A percentile compares a stretch with the other conserved stretches of the same genome.
Conservation (phyloP, 805 yeast genomes). For the Cyberlindnera saturnus region DNA sequence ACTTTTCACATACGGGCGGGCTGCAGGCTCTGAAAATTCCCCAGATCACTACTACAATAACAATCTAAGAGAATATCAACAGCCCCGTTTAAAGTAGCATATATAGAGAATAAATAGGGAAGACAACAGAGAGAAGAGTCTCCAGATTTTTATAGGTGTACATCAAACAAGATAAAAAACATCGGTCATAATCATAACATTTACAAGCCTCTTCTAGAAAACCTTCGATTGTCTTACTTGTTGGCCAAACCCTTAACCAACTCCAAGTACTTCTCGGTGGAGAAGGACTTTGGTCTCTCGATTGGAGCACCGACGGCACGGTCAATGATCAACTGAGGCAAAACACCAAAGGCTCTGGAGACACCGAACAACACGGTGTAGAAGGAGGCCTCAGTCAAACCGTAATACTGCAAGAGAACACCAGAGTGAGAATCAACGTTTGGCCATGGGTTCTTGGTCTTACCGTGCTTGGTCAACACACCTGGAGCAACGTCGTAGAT, state of each 20-base stretch:
- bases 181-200: conserved; percentile 4
- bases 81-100: neutral
- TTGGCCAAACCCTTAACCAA: conserved; percentile 47
- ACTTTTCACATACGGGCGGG: too few relatives aligned
- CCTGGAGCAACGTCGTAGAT: conserved; percentile 80
- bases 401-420: conserved; percentile 79
- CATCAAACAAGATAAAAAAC: neutral
- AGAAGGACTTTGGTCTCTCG: conserved; percentile 90
- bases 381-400: conserved; percentile 74
- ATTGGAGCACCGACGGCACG: conserved; percentile 78
- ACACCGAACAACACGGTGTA: conserved; percentile 86
- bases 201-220: neutral
- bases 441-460: conserved; percentile 93
- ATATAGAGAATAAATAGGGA: too few relatives aligned
- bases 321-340: conserved; percentile 80
- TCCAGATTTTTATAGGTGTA: too few relatives aligned
- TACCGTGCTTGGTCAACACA: conserved; percentile 77
- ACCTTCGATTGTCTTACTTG: conserved; percentile 10
- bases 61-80: neutral
- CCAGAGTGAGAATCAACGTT: conserved; percentile 88
- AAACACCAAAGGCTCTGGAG: conserved; percentile 79
- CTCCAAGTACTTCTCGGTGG: conserved; percentile 87
- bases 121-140: too few relatives aligned
- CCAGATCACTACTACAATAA: neutral
- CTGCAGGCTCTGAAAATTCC: too few relatives aligned